These are phyloP conservation scores for Hirsutella rhossiliensis DNA, from an alignment of 2,329 filamentous ascomycete species.

Conservation along the genomic window DNA sequence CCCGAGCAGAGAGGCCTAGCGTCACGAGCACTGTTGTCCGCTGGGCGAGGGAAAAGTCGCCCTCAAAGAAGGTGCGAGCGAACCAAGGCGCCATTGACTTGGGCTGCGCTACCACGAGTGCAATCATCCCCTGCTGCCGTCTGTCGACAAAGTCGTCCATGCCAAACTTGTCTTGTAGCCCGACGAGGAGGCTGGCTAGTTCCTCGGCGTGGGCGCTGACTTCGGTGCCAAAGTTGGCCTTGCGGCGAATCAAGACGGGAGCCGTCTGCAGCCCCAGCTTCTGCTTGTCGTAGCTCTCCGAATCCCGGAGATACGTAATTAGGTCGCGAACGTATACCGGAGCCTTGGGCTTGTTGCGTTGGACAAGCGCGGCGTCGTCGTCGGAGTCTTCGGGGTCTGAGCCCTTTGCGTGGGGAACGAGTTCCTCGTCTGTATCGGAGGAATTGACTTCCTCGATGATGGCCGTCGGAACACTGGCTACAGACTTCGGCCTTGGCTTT, in stretches of 20 bases:
- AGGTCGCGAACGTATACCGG: slow-evolving; percentile 89
- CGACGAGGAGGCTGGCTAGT: slow-evolving; percentile 62
- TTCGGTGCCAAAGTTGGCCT: slow-evolving; percentile 79
- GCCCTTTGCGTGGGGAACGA: slow-evolving; percentile 72
- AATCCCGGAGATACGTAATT: slow-evolving; percentile 64
- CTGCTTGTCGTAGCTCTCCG: slow-evolving; percentile 75
- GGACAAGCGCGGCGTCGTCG: slow-evolving; percentile 79
- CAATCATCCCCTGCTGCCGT: slow-evolving; percentile 69
- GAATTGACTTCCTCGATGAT: slow-evolving; percentile 56
- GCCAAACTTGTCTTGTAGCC: slow-evolving; percentile 76
- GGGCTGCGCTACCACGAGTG: slow-evolving; percentile 66
- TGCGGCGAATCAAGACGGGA: slow-evolving; percentile 71
- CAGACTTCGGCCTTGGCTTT: slow-evolving; percentile 13
- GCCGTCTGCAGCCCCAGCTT: slow-evolving; percentile 68
- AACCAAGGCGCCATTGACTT: slow-evolving; percentile 74
- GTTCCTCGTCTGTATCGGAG: slow-evolving; percentile 49
- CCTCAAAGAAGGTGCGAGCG: slow-evolving; percentile 74
- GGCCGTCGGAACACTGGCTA: slow-evolving; percentile 24
- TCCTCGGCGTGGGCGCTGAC: slow-evolving; percentile 75
- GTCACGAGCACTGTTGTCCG: slow-evolving; percentile 71
- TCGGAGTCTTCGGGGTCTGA: slow-evolving; percentile 86
- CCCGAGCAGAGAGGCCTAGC: slow-evolving; percentile 69
- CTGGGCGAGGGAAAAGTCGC: slow-evolving; percentile 82
- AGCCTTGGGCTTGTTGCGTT: slow-evolving; percentile 67
- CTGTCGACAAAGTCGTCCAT: slow-evolving; percentile 66